phyloP scores from a whole-genome alignment of 257 asterid species.

The Solanum infundibuliforme region DNA sequence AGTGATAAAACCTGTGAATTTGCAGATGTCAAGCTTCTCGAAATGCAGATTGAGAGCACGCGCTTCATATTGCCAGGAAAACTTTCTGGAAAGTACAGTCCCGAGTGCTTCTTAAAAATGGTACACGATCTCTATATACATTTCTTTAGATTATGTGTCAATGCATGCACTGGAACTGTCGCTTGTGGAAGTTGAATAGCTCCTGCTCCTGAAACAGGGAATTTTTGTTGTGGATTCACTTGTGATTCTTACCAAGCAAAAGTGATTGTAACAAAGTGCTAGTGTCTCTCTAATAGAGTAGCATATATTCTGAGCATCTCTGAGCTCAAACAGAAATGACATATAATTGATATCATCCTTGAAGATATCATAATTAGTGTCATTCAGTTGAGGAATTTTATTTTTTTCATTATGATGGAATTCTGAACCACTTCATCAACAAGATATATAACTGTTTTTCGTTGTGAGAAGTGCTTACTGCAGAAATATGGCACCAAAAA shows the following conservation, averaged over 20 bases:
- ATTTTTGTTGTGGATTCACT: not conserved
- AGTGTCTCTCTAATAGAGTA: not conserved
- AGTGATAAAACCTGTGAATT: conserved; percentile 6
- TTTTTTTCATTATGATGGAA: not conserved
- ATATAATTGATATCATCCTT: not conserved
- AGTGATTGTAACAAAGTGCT: not conserved
- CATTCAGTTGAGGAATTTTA: not conserved
- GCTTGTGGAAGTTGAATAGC: not conserved
- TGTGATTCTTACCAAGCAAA: not conserved
- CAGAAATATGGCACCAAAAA: not conserved
- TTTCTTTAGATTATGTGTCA: not conserved
- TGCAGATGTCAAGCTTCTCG: conserved; percentile 52
- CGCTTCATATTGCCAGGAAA: conserved; percentile 62
- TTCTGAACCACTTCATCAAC: not conserved
- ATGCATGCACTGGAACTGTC: not conserved
- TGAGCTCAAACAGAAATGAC: not conserved
- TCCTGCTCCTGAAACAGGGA: not conserved
- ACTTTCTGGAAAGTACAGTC: conserved; percentile 45
- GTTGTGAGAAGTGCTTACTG: not conserved
- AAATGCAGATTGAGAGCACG: conserved; percentile 54
- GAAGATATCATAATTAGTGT: not conserved
- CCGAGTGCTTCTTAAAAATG: conserved; percentile 82
- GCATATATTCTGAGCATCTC: not conserved
- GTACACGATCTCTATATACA: conserved; percentile 22
- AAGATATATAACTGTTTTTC: not conserved